Evolutionary conservation across 768 basidiomycete species (phyloP).

Genomic region (Amyloporia xantha): DNA sequence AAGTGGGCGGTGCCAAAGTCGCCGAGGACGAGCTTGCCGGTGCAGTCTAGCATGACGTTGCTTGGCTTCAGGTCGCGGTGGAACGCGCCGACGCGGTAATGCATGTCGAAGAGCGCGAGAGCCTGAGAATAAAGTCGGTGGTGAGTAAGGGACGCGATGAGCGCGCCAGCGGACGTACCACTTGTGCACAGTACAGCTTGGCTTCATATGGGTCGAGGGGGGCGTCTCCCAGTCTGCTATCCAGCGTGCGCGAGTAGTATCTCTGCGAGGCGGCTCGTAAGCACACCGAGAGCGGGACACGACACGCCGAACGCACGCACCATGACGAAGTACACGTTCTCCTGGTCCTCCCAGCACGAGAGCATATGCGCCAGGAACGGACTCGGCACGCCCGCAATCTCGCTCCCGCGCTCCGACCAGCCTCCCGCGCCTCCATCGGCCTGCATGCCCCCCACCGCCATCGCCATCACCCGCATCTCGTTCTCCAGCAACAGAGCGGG

Average conservation of each 20-base stretch:
- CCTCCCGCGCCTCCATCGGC: neutral
- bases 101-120: neutral
- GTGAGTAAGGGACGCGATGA: too few species aligned
- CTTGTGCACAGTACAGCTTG: slow-evolving; percentile 11
- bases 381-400: neutral
- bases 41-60: slow-evolving; percentile 16
- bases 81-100: slow-evolving; percentile 8
- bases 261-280: slow-evolving; percentile 4
- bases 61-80: slow-evolving; percentile 24
- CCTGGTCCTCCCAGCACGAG: slow-evolving; percentile 16
- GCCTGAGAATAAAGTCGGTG: neutral
- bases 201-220: slow-evolving; percentile 1
- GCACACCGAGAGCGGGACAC: slow-evolving; percentile 6
- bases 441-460: slow-evolving; percentile 1
- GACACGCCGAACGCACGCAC: slow-evolving; percentile 8
- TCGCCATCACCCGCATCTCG: slow-evolving; percentile 6
- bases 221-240: neutral
- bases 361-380: slow-evolving; percentile 13
- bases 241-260: neutral
- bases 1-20: slow-evolving; percentile 14
- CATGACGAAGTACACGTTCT: slow-evolving; percentile 22
- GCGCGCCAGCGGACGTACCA: slow-evolving; percentile 6
- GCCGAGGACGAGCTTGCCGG: slow-evolving; percentile 14
- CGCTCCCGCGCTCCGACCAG: neutral
- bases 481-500: slow-evolving; percentile 8